Conservation (phyloP, 805 yeast species). For the Wickerhamomyces rabaulensis region DNA sequence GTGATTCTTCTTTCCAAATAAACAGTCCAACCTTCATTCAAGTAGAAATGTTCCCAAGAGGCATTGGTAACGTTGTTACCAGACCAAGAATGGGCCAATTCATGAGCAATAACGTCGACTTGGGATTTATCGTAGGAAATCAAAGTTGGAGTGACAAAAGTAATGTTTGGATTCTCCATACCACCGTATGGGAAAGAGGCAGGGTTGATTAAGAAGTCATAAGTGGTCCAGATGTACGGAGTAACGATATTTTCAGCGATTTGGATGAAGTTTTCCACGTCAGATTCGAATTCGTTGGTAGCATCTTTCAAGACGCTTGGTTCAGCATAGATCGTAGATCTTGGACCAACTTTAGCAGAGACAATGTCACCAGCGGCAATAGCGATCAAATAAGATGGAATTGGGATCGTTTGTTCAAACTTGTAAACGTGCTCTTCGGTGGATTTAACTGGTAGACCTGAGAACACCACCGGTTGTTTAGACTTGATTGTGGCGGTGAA, state of each 20-base stretch:
- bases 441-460: constrained; percentile 46
- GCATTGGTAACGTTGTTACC: constrained; percentile 88
- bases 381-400: constrained; percentile 80
- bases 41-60: constrained; percentile 93
- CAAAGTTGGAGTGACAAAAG: constrained; percentile 86
- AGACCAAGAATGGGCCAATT: constrained; percentile 88
- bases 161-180: constrained; percentile 90
- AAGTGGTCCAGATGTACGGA: constrained; percentile 79
- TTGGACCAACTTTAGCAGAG: constrained; percentile 71
- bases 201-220: constrained; percentile 77
- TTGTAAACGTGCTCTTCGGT: constrained; percentile 28
- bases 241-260: constrained; percentile 75
- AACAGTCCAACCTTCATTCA: constrained; percentile 96
- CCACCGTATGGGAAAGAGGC: constrained; percentile 84
- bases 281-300: constrained; percentile 74
- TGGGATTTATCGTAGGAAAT: constrained; percentile 81
- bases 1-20: constrained; percentile 81
- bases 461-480: constrained; percentile 63
- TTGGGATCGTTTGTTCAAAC: constrained; percentile 74
- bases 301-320: constrained; percentile 63
- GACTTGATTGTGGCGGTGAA: constrained; percentile 56
- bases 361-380: constrained; percentile 79
- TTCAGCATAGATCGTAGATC: constrained; percentile 79
- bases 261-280: constrained; percentile 72
- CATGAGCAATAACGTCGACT: constrained; percentile 89